Evolutionary conservation across 2,329 filamentous ascomycete species (phyloP).

Genomic region (Trichoderma sp.): DNA sequence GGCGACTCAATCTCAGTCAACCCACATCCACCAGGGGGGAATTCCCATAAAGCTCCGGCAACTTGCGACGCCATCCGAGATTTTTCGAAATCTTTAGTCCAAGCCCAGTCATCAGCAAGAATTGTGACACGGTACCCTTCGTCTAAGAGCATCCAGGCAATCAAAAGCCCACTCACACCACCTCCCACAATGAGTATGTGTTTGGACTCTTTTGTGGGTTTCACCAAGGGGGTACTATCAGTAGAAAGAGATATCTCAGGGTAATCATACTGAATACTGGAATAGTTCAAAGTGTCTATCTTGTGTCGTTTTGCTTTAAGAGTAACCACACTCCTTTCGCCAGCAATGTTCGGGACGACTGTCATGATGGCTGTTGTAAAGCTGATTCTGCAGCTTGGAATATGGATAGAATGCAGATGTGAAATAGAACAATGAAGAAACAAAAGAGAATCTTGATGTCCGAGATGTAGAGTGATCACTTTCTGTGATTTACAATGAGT

Average conservation of each 20-base stretch:
- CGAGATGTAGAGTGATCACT: not conserved
- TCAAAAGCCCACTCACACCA: not conserved
- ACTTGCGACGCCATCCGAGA: not conserved
- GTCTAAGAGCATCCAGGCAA: not conserved
- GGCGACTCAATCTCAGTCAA: not conserved
- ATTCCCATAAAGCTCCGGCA: not conserved
- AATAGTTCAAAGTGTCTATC: not conserved
- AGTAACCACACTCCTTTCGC: not conserved
- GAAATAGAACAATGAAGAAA: too few relatives aligned
- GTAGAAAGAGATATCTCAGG: not conserved
- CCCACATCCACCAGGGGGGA: not conserved
- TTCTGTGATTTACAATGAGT: not conserved
- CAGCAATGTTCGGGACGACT: not conserved
- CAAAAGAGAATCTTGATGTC: too few relatives aligned
- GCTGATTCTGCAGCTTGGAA: not conserved
- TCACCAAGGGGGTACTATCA: not conserved
- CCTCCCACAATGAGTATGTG: not conserved
- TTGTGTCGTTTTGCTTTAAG: not conserved
- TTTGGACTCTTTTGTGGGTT: not conserved
- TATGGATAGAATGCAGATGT: not conserved
- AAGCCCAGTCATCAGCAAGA: not conserved
- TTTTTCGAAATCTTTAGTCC: not conserved
- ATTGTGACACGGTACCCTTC: not conserved
- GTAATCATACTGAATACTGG: not conserved
- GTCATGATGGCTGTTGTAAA: not conserved